Base-by-base conservation (phyloP, 768 basidiomycete species). In the Rhodosporidiobolus odoratus region DNA sequence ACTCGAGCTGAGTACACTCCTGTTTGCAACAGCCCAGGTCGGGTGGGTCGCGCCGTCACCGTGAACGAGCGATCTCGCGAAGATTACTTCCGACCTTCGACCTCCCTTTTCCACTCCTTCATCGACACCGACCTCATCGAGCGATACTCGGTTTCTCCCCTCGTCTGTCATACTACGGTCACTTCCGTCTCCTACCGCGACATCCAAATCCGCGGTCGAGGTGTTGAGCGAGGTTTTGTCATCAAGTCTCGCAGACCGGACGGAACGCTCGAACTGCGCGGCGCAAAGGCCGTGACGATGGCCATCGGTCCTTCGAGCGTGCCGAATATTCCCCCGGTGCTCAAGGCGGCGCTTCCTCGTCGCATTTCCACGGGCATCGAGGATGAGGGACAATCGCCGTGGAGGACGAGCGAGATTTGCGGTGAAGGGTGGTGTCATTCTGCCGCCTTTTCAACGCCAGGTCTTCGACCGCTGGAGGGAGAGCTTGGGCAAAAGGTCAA, bases 401-500 rank as follows among this genome's bases (percentile, higher is more conserved):
- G 69, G 59, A 27, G 58, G 12, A 37, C 23, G n/a, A 62, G 27
- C 37, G 66, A 19, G 16, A 50, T 60, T 23, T 47, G 52, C 64
- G 72, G 74, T 3, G 43, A 50, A 34, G 73, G 65, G 1, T 75
- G 73, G 70, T 74, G 70, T 35, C 76, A 77, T 45, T 76, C 75
- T 19, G 43, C 68, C 34, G 69, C 76, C 19, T 70, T 75, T 9
- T 58, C 69, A 30, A 5, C 48, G 34, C 27, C 37, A 13, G 66
- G 58, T 12, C 73, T 45, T 34, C 32, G 43, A 41, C 71, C 75
- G 69, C 65, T 75, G 60, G 79, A 76, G 62, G 69, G 67, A 40
- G 37, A 72, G 38, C 77, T 80, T 69, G 75, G 76, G n/a, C 76
- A 75, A 53, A 74, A 74, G 61, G 71, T 79, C 9, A 71, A 75